These are phyloP conservation scores for Fusarium dimerum DNA, from an alignment of 2,329 filamentous ascomycete genomes.

Conservation along the genomic window DNA sequence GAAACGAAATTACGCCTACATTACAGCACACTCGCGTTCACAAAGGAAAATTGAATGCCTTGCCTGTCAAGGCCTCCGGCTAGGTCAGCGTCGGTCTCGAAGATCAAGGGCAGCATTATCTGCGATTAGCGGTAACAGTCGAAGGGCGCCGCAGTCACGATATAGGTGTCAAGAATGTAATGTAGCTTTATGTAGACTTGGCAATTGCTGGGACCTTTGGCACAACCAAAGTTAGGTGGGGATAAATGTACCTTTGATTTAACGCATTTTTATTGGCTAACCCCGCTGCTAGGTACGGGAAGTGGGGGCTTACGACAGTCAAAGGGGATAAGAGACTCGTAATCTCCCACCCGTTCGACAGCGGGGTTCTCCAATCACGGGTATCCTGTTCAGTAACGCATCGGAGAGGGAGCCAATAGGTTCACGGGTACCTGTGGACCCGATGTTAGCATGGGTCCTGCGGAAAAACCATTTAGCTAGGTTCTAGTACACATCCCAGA, in stretches of 20 bases:
- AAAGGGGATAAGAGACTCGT: neutral
- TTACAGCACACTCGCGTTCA: neutral
- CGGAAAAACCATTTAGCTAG: too few relatives aligned
- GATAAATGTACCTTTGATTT: neutral
- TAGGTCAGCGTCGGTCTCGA: neutral
- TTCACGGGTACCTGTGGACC: too few relatives aligned
- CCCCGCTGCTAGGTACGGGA: neutral
- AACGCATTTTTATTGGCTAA: neutral
- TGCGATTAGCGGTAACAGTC: too few relatives aligned
- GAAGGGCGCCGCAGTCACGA: neutral
- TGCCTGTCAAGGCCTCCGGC: neutral
- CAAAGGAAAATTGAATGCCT: neutral
- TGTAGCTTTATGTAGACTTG: neutral
- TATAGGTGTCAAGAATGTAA: neutral
- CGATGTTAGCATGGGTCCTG: too few relatives aligned
- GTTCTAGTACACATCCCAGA: too few relatives aligned
- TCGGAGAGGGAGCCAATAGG: too few relatives aligned
- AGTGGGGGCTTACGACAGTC: neutral
- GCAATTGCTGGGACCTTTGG: neutral
- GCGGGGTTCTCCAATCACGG: too few relatives aligned
- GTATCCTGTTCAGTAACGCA: too few relatives aligned
- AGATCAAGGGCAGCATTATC: too few relatives aligned
- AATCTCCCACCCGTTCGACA: too few relatives aligned
- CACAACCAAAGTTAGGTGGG: neutral
- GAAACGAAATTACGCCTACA: constrained; percentile 1